Evolutionary conservation across 371 early-diverging fungal species (phyloP), one percentile per base, ranked within the genome.

Genomic region (Parasitella parasitica): DNA sequence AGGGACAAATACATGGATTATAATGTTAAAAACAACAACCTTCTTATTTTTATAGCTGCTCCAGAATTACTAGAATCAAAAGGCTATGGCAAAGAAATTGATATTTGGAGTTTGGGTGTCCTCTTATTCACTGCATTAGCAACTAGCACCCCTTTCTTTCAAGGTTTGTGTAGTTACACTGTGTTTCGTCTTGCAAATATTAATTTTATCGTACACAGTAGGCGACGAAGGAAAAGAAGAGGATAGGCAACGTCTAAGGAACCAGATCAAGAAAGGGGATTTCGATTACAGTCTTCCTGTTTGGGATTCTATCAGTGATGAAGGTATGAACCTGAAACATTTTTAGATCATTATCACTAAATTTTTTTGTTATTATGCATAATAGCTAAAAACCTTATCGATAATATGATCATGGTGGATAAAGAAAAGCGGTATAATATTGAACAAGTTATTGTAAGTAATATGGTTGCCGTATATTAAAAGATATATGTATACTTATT

Each of bases 51-150:
- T n/a, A 11, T 35, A 65, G 66, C 86, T 22, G 92, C 95, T 15
- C 96, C 96, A 18, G 97, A 96, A 72, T 89, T 95, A 5, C 90
- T 97, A 55, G 90, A 84, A 74, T 64, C 63, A 15, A 89, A 92
- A 73, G 96, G 94, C 30, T 97, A 99, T 71, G 94, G 94, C 12
- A 89, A 90, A 70, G 91, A 94, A 11, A 97, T 96, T 3, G 99
- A 99, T 76, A 94, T 96, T 92, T 99, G 97, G 95, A 94, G 98
- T 6, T 78, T 99, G 22, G 99, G 99, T 13, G 89, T 99, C 28
- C 78, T 99, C 41, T 86, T 99, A 15, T 99, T 91, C 70, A 97
- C 97, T 76, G 90, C 94, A 78, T 70, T 91, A 55, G 87, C 86
- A 13, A 96, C 95, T 16, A 92, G 91, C 72, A 95, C 96, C 27